Conservation (phyloP, 768 basidiomycete species). For the Suillus spraguei region DNA sequence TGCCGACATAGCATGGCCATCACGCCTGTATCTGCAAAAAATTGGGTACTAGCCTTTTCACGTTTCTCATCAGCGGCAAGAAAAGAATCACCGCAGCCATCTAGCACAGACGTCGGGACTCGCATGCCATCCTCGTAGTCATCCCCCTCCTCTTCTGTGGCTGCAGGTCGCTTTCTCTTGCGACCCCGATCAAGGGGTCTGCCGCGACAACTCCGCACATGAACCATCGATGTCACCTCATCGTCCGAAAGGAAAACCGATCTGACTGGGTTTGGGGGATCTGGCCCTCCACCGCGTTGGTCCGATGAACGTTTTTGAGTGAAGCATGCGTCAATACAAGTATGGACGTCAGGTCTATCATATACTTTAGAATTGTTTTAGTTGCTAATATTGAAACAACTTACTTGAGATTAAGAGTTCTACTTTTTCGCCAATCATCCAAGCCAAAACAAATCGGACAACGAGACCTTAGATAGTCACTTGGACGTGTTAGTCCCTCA, state of each 20-base stretch:
- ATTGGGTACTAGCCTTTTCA: constrained; percentile 20
- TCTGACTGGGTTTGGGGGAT: constrained; percentile 18
- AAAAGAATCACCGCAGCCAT: constrained; percentile 36
- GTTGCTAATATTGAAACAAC: not conserved
- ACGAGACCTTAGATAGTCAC: constrained; percentile 17
- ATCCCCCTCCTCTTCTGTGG: constrained; percentile 5
- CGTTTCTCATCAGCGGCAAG: constrained; percentile 15
- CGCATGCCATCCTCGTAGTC: constrained; percentile 20
- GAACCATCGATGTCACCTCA: constrained; percentile 24
- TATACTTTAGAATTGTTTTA: not conserved
- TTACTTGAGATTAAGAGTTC: not conserved
- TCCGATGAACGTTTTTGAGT: constrained; percentile 28
- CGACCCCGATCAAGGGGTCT: not conserved
- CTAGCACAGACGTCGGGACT: constrained; percentile 31
- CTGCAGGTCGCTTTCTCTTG: not conserved
- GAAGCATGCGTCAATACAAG: constrained; percentile 37
- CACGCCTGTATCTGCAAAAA: constrained; percentile 24
- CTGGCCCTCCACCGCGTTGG: constrained; percentile 15
- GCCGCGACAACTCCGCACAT: constrained; percentile 8
- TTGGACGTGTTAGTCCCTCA: not conserved
- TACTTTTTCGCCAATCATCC: constrained; percentile 1
- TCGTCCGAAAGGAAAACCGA: constrained; percentile 23
- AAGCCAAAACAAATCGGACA: constrained; percentile 33
- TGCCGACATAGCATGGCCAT: constrained; percentile 27
- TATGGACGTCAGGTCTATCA: constrained; percentile 2